A percentile compares a stretch with the other conserved stretches of the same genome.
Conservation (phyloP, 148 eudicot genomes). For the Vaccinium corymbosum region DNA sequence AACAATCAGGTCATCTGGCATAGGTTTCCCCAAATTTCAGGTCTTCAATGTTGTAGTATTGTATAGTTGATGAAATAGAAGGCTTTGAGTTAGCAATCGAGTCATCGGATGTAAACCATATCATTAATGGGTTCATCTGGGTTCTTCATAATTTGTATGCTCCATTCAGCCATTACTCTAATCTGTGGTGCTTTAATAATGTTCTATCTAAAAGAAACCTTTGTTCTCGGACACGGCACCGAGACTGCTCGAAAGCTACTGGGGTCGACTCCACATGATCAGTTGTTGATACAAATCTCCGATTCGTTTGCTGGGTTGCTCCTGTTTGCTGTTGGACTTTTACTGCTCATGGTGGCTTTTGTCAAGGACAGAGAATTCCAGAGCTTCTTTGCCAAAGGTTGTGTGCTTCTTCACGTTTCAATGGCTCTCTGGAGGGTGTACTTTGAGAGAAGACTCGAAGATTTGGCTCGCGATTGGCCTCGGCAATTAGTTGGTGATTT, state of each 20-base stretch:
- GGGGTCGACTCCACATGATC: conserved; percentile 56
- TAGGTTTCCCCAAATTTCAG: no score
- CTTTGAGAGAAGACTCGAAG: conserved; percentile 57
- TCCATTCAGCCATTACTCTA: conserved; percentile 46
- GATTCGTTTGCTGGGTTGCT: conserved; percentile 64
- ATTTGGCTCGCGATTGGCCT: conserved; percentile 54
- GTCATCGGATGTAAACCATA: background rate
- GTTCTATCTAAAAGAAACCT: conserved; percentile 51
- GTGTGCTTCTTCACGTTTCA: conserved; percentile 52
- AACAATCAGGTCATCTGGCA: no score
- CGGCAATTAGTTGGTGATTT: conserved; percentile 58
- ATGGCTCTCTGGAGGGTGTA: conserved; percentile 64
- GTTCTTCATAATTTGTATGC: conserved; percentile 50
- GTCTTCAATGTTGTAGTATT: no score
- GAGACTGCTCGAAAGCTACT: conserved; percentile 49
- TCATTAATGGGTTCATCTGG: conserved; percentile 34
- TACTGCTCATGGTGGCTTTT: conserved; percentile 66
- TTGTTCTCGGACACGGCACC: conserved; percentile 50
- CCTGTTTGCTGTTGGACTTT: conserved; percentile 44
- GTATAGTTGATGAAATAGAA: background rate
- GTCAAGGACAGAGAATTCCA: conserved; percentile 62
- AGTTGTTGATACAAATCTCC: conserved; percentile 47
- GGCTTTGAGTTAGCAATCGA: background rate
- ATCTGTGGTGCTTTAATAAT: conserved; percentile 51
- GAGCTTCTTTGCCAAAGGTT: conserved; percentile 63